Conservation (phyloP, 116 monocot genomes). For the Trichopus zeylanicus region DNA sequence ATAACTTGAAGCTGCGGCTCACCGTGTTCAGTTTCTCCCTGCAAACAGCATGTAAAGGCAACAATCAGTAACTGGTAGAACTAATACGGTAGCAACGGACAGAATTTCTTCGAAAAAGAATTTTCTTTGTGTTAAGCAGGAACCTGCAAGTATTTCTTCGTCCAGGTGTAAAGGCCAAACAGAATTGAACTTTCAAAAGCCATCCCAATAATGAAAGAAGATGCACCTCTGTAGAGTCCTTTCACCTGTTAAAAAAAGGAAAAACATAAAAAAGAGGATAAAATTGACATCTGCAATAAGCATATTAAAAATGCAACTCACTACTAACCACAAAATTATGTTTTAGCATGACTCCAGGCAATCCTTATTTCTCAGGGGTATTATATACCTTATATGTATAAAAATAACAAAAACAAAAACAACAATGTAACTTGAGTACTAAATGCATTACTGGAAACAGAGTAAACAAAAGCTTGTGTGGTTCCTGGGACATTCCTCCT, state of each 20-base stretch:
- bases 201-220: conserved; percentile 84
- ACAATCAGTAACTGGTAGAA: neutral
- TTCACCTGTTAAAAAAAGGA: conserved; percentile 54
- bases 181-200: conserved; percentile 80
- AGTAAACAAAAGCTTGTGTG: no score
- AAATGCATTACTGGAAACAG: no score
- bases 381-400: no score
- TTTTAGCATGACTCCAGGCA: no score
- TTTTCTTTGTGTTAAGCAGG: neutral
- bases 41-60: neutral
- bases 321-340: neutral
- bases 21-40: conserved; percentile 44
- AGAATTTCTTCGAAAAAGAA: neutral
- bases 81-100: no score
- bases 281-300: neutral
- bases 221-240: conserved; percentile 87
- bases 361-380: no score
- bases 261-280: neutral
- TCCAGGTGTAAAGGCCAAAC: conserved; percentile 81
- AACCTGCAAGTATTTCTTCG: conserved; percentile 77
- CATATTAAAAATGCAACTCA: no score
- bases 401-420: no score
- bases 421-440: no score
- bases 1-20: conserved; percentile 71
- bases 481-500: no score